Conservation (phyloP, 352 stramenopile species). For the Globisporangium recalcitrans region DNA sequence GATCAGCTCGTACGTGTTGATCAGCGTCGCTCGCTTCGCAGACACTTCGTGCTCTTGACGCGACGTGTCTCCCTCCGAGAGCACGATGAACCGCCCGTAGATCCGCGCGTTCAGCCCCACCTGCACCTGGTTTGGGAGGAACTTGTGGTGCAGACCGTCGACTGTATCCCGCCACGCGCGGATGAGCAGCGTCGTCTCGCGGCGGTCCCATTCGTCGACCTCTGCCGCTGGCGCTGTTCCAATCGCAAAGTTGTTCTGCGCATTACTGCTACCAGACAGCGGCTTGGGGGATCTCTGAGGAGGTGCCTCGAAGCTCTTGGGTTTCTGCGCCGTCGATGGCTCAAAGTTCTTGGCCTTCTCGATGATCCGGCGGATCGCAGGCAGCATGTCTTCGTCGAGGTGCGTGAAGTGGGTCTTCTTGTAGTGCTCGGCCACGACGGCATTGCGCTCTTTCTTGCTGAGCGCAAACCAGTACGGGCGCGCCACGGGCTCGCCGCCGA, state of each 20-base stretch:
- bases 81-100: slow-evolving; percentile 11
- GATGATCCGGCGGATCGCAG: slow-evolving; percentile 7
- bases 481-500: slow-evolving; percentile 3
- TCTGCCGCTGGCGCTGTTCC: background rate
- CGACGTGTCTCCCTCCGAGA: slow-evolving; percentile 10
- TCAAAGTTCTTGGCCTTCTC: slow-evolving; percentile 13
- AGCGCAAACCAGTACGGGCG: slow-evolving; percentile 11
- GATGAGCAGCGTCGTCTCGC: slow-evolving; percentile 13
- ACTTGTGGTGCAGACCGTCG: slow-evolving; percentile 2
- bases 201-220: slow-evolving; percentile 4
- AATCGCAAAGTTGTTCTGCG: background rate
- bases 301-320: background rate
- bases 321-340: background rate
- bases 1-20: slow-evolving; percentile 13
- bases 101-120: slow-evolving; percentile 2
- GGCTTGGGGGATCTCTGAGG: background rate
- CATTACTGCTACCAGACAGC: background rate
- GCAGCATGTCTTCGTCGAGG: slow-evolving; percentile 16
- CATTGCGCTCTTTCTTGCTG: slow-evolving; percentile 13
- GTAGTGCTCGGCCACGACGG: slow-evolving; percentile 12
- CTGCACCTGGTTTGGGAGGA: background rate
- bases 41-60: slow-evolving; percentile 2
- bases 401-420: slow-evolving; percentile 17
- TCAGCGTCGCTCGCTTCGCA: background rate
- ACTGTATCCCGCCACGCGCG: slow-evolving; percentile 11